Conservation (phyloP, 768 basidiomycete species). For the Boletellus sp. region DNA sequence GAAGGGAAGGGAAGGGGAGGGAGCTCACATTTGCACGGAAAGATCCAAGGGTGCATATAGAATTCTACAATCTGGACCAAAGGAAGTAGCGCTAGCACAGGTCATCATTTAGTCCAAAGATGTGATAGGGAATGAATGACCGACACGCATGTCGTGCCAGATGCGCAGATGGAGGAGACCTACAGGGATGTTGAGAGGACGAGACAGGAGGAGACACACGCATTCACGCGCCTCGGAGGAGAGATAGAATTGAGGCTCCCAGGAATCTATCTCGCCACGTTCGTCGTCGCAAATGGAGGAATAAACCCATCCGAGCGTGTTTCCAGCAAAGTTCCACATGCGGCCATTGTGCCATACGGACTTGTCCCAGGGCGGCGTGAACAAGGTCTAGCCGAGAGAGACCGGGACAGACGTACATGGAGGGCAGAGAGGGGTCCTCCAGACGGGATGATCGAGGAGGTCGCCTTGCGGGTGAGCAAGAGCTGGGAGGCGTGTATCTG, state of each 20-base stretch:
- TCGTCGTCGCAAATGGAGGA: conserved; percentile 21
- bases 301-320: conserved; percentile 52
- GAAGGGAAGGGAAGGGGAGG: neutral
- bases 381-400: neutral
- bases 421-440: conserved; percentile 45
- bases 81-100: conserved; percentile 48
- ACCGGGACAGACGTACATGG: conserved; percentile 31
- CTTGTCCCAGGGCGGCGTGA: conserved; percentile 19
- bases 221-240: conserved; percentile 18
- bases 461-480: conserved; percentile 33
- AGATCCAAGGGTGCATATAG: conserved; percentile 42
- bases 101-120: conserved; percentile 14
- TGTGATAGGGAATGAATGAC: conserved; percentile 18
- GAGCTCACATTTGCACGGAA: conserved; percentile 36
- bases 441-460: conserved; percentile 21
- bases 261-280: conserved; percentile 17
- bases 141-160: conserved; percentile 48
- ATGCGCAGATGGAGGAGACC: conserved; percentile 52
- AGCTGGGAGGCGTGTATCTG: conserved; percentile 40
- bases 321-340: conserved; percentile 44
- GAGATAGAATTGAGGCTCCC: conserved; percentile 44
- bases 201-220: neutral
- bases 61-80: conserved; percentile 52
- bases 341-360: conserved; percentile 31
- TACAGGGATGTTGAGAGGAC: conserved; percentile 16